Base-by-base conservation (phyloP, 2,329 filamentous ascomycete species). In the Dactylonectria macrodidyma region DNA sequence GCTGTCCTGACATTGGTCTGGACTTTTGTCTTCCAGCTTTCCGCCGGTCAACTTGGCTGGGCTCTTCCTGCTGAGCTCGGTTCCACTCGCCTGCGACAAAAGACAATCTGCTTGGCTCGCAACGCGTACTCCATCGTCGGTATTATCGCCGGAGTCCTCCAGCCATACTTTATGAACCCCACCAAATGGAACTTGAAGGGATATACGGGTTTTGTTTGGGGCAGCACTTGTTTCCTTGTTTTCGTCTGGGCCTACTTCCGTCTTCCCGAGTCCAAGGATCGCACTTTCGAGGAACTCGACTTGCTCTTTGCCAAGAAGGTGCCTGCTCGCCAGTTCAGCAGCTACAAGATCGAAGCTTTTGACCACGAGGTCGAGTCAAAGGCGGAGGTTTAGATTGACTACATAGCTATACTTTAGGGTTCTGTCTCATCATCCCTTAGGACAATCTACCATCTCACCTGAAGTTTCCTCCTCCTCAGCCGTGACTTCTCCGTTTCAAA, bases 261-360 rank as follows among this genome's bases (percentile, higher is more conserved):
- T 22, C 76, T 87, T 7, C 86, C 86, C 3, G 87, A 89, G 75
- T 84, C 86, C 0, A 84, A 84, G 48, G 84, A 81, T 2, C 81
- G 85, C 24, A 86, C 84, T 0, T 84, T 87, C 52, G 85, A 86
- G 70, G 86, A 89, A 76, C 79, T 89, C 1, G 87, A 89, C 60
- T 79, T 85, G 11, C 73, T 90, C 48, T 89, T 89, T 74, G 71
- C 73, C n/a, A 75, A 73, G 51, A 52, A 58, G 11, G 61, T 75
- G 0, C 59, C 72, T 9, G 73, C 73, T 1, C 70, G 73, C 33
- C 44, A 68, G 56, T 70, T 70, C 38, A 62, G 50, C 41, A 54
- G n/a, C n/a, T 69, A 69, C 34, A 50, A 69, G 30, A 47, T 69
- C 19, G 67, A 69, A 14, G 60, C 41, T 14, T 59, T 65, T 24